Percentiles rank a stretch among this genome's conserved stretches.
phyloP scores from a whole-genome alignment of 495 filamentous ascomycete species.

The Hamigera avellanea region DNA sequence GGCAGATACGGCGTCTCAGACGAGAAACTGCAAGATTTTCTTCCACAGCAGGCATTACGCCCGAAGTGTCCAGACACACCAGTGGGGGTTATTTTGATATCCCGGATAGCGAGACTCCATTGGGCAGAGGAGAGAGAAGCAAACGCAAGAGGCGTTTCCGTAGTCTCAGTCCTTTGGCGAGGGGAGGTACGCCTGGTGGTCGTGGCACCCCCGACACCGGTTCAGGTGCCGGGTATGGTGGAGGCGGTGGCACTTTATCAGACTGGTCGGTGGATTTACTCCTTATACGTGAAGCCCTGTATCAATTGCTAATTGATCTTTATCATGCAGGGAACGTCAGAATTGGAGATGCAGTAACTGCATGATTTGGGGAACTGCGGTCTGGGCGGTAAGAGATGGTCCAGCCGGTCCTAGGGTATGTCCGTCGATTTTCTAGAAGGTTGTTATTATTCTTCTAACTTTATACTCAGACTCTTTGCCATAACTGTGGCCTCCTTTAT shows the following conservation, averaged over 20 bases:
- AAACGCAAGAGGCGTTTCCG: slow-evolving; percentile 92
- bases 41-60: slow-evolving; percentile 64
- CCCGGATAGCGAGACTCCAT: slow-evolving; percentile 46
- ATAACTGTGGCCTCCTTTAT: slow-evolving; percentile 83
- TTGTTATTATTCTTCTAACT: neutral
- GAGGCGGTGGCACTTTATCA: slow-evolving; percentile 57
- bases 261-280: slow-evolving; percentile 42
- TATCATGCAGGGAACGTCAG: slow-evolving; percentile 50
- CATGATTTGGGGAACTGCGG: slow-evolving; percentile 71
- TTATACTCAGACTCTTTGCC: slow-evolving; percentile 64
- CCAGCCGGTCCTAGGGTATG: slow-evolving; percentile 75
- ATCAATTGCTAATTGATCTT: slow-evolving; percentile 3
- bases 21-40: slow-evolving; percentile 90
- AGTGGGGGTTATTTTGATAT: slow-evolving; percentile 49
- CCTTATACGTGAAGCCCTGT: neutral
- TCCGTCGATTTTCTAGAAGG: slow-evolving; percentile 1
- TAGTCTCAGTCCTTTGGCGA: slow-evolving; percentile 64
- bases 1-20: slow-evolving; percentile 75
- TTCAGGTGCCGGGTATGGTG: slow-evolving; percentile 49
- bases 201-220: slow-evolving; percentile 67
- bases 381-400: slow-evolving; percentile 92
- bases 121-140: slow-evolving; percentile 78
- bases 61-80: slow-evolving; percentile 44
- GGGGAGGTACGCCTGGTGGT: slow-evolving; percentile 57
- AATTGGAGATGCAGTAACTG: slow-evolving; percentile 92